A percentile compares a stretch with the other conserved stretches of the same genome.
Conservation (phyloP, 1,284 basidiomycete species). For the Cryptococcus sp. region DNA sequence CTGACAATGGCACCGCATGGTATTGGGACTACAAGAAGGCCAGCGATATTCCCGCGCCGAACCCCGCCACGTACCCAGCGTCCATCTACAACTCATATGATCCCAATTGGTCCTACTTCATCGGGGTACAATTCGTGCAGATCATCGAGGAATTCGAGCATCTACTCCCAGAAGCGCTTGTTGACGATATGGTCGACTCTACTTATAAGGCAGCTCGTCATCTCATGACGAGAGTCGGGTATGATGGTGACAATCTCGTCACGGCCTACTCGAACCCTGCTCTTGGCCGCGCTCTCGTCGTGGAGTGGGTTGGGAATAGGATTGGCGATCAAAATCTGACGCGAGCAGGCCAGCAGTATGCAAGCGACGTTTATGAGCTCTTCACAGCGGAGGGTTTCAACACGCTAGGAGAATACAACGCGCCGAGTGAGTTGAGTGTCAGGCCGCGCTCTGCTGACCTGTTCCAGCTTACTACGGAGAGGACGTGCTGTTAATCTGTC, state of each 20-base stretch:
- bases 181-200: constrained; percentile 15
- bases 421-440: constrained; percentile 13
- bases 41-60: constrained; percentile 18
- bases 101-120: constrained; percentile 26
- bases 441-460: not conserved
- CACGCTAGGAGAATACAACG: constrained; percentile 24
- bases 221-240: constrained; percentile 22
- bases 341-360: constrained; percentile 16
- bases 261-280: constrained; percentile 24
- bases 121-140: constrained; percentile 20
- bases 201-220: constrained; percentile 18
- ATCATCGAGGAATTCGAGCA: constrained; percentile 21
- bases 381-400: constrained; percentile 21
- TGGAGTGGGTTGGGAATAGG: constrained; percentile 17
- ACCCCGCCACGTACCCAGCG: constrained; percentile 13
- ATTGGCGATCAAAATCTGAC: constrained; percentile 19
- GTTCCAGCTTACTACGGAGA: constrained; percentile 17
- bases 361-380: constrained; percentile 18
- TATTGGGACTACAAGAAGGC: constrained; percentile 20
- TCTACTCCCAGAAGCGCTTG: constrained; percentile 14
- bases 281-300: constrained; percentile 16
- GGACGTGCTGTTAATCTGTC: constrained; percentile 14
- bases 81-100: constrained; percentile 21
- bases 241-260: constrained; percentile 27
- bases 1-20: constrained; percentile 14